These are phyloP conservation scores for Penicillium tannophilum DNA, from an alignment of 495 filamentous ascomycete species.

Conservation along the genomic window DNA sequence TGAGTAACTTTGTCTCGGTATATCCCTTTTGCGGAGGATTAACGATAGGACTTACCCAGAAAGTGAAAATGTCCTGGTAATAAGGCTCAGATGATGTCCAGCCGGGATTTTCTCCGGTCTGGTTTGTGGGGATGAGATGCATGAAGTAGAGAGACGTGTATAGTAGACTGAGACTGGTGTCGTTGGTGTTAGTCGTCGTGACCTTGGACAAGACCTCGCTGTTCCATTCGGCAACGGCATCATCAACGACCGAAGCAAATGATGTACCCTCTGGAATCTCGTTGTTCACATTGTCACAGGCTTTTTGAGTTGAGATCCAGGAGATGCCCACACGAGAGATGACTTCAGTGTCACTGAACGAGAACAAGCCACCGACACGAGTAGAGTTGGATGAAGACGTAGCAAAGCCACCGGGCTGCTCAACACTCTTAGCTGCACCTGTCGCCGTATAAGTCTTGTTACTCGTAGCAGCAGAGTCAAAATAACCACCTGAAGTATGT, in stretches of 20 bases:
- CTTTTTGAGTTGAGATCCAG: slow-evolving; percentile 65
- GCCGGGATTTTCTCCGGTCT: slow-evolving; percentile 69
- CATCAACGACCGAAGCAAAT: slow-evolving; percentile 49
- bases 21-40: neutral
- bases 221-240: slow-evolving; percentile 60
- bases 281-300: slow-evolving; percentile 58
- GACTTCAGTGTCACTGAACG: slow-evolving; percentile 42
- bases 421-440: slow-evolving; percentile 30
- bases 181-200: slow-evolving; percentile 57
- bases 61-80: slow-evolving; percentile 49
- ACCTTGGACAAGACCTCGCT: slow-evolving; percentile 63
- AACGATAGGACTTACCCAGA: slow-evolving; percentile 44
- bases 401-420: slow-evolving; percentile 29
- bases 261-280: slow-evolving; percentile 58
- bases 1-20: neutral
- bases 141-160: slow-evolving; percentile 71
- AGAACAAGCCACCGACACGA: slow-evolving; percentile 38
- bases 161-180: slow-evolving; percentile 57
- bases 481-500: slow-evolving; percentile 50
- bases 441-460: slow-evolving; percentile 35
- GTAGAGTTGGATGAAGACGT: slow-evolving; percentile 30
- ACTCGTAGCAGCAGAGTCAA: slow-evolving; percentile 48
- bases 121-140: slow-evolving; percentile 69
- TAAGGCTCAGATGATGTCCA: slow-evolving; percentile 69
- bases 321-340: slow-evolving; percentile 71